These are phyloP conservation scores for Fibroporia radiculosa DNA, from an alignment of 768 basidiomycete species.

Conservation along the genomic window DNA sequence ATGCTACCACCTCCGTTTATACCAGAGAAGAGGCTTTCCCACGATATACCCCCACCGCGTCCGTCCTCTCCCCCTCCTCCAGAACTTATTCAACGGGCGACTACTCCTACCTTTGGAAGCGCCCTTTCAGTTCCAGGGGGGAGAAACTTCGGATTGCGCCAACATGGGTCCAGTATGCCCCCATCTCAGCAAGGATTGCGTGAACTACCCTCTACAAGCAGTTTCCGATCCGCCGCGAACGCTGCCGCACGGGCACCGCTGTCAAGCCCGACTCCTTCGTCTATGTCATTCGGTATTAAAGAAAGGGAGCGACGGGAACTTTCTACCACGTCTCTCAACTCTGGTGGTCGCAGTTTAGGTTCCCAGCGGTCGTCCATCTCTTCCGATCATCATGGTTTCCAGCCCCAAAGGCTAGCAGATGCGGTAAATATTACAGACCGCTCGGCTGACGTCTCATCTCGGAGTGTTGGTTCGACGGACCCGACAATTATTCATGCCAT, in stretches of 20 bases:
- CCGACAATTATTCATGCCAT: conserved; percentile 91
- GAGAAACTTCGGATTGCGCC: conserved; percentile 41
- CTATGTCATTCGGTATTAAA: conserved; percentile 42
- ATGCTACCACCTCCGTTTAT: conserved; percentile 76
- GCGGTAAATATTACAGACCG: conserved; percentile 36
- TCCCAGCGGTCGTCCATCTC: conserved; percentile 81
- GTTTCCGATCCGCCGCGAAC: conserved; percentile 71
- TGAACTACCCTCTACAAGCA: conserved; percentile 70
- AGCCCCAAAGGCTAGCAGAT: conserved; percentile 25
- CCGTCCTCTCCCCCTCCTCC: conserved; percentile 90
- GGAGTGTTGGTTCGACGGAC: conserved; percentile 56
- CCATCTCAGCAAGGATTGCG: conserved; percentile 59
- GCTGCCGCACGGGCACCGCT: conserved; percentile 45
- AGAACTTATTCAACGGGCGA: conserved; percentile 88
- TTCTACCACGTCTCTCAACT: conserved; percentile 64
- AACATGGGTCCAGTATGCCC: conserved; percentile 71
- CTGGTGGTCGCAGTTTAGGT: conserved; percentile 51
- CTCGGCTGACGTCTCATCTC: conserved; percentile 10
- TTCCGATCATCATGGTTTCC: conserved; percentile 59
- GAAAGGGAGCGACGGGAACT: conserved; percentile 49
- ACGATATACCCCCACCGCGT: conserved; percentile 69
- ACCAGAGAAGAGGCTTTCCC: conserved; percentile 55
- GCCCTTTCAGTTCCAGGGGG: conserved; percentile 47
- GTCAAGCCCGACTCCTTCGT: conserved; percentile 32
- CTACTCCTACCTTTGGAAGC: conserved; percentile 73